Percentiles rank a stretch among this genome's conserved stretches.
These are phyloP conservation scores for Yamagishiella unicocca DNA, from an alignment of 139 green algal genomes.

Conservation along the genomic window DNA sequence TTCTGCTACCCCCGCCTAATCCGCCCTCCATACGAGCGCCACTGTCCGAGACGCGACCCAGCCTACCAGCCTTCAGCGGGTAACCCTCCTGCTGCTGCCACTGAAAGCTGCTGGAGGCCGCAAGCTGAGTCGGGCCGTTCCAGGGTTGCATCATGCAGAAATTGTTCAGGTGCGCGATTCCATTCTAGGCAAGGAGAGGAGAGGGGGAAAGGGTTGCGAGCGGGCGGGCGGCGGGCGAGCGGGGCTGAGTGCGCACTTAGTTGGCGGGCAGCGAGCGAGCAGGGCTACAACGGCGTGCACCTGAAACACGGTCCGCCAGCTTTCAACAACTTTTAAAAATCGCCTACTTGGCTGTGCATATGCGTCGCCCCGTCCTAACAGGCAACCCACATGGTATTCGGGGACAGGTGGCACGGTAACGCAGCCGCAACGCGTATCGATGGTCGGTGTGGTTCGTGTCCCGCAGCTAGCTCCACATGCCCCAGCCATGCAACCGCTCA, in stretches of 20 bases:
- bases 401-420: too few relatives aligned
- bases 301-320: neutral
- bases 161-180: slow-evolving; percentile 38
- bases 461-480: neutral
- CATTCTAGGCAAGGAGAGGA: neutral
- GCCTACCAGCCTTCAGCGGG: neutral
- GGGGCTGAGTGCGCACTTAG: neutral
- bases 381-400: neutral
- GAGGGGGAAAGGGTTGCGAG: neutral
- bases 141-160: neutral
- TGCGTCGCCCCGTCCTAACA: neutral
- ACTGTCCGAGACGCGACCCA: neutral
- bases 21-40: too few relatives aligned
- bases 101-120: neutral
- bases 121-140: neutral
- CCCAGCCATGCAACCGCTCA: neutral
- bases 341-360: neutral
- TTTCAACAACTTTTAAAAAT: neutral
- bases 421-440: too few relatives aligned
- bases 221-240: neutral
- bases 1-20: neutral
- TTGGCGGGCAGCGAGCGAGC: neutral
- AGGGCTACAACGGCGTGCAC: neutral
- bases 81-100: neutral
- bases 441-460: too few relatives aligned